These are phyloP conservation scores for Exidia glandulosa DNA, from an alignment of 768 basidiomycete species.

Conservation along the genomic window DNA sequence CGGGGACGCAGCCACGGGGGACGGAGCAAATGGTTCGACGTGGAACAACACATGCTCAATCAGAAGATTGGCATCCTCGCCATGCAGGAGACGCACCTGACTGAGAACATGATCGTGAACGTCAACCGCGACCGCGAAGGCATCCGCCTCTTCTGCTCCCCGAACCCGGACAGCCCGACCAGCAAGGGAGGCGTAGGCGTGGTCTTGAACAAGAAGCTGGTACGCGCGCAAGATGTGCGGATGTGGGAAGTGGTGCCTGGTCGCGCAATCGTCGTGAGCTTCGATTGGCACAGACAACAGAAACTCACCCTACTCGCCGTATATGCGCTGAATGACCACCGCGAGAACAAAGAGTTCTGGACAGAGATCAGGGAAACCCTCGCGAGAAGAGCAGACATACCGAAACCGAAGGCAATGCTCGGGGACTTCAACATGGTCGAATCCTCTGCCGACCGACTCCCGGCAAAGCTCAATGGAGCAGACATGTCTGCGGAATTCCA, in stretches of 20 bases:
- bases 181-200: background rate
- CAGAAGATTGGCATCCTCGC: background rate
- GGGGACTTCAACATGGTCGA: constrained; percentile 14
- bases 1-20: background rate
- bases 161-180: background rate
- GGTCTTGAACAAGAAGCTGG: background rate
- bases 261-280: background rate
- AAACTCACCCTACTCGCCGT: background rate
- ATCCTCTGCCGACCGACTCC: constrained; percentile 10
- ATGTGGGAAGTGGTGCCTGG: background rate
- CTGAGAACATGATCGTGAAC: background rate
- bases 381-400: background rate
- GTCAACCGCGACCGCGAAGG: background rate
- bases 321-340: background rate
- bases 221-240: background rate
- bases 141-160: background rate
- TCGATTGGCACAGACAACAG: background rate
- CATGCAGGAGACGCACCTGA: background rate
- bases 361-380: background rate
- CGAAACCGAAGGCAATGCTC: constrained; percentile 6
- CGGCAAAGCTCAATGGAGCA: background rate
- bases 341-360: background rate
- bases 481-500: background rate
- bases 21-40: background rate
- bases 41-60: background rate